phyloP scores from a whole-genome alignment of 352 stramenopile genomes.

The Globisporangium viniferum region DNA sequence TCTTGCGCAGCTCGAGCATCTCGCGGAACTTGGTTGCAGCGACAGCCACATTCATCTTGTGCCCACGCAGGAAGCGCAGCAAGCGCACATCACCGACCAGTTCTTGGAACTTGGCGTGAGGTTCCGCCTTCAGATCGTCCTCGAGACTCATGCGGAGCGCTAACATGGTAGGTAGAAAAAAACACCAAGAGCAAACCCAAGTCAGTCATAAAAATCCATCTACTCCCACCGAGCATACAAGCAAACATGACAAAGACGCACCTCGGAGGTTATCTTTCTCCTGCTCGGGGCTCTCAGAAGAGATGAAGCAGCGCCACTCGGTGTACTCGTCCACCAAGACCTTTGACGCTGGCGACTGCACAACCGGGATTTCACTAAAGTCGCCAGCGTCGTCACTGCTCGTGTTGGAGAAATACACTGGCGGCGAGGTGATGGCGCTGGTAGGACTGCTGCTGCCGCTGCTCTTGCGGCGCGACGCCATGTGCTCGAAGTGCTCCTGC shows the following conservation, averaged over 20 bases:
- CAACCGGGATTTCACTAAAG: slow-evolving; percentile 66
- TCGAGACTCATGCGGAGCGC: slow-evolving; percentile 59
- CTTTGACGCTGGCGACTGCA: slow-evolving; percentile 48
- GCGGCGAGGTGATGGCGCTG: neutral
- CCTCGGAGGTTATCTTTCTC: slow-evolving; percentile 59
- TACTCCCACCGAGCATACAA: neutral
- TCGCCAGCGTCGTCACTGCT: slow-evolving; percentile 2
- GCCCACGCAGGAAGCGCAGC: slow-evolving; percentile 63
- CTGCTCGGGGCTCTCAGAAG: slow-evolving; percentile 57
- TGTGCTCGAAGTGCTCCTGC: slow-evolving; percentile 37
- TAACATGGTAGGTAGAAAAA: slow-evolving; percentile 11
- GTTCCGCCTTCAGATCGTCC: slow-evolving; percentile 47
- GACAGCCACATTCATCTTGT: slow-evolving; percentile 71
- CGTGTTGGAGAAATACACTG: neutral
- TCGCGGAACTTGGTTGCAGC: slow-evolving; percentile 62
- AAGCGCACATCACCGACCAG: slow-evolving; percentile 60
- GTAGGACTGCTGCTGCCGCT: neutral
- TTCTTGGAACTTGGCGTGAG: slow-evolving; percentile 37
- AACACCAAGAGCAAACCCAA: neutral
- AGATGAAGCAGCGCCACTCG: slow-evolving; percentile 61
- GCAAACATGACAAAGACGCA: slow-evolving; percentile 15
- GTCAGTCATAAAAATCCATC: neutral
- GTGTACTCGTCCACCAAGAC: slow-evolving; percentile 59
- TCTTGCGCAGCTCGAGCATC: slow-evolving; percentile 61
- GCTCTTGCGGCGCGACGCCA: slow-evolving; percentile 21